A percentile compares a stretch with the other conserved stretches of the same genome.
These are phyloP conservation scores for Ogataea saltuana DNA, from an alignment of 805 yeast genomes.

Conservation along the genomic window DNA sequence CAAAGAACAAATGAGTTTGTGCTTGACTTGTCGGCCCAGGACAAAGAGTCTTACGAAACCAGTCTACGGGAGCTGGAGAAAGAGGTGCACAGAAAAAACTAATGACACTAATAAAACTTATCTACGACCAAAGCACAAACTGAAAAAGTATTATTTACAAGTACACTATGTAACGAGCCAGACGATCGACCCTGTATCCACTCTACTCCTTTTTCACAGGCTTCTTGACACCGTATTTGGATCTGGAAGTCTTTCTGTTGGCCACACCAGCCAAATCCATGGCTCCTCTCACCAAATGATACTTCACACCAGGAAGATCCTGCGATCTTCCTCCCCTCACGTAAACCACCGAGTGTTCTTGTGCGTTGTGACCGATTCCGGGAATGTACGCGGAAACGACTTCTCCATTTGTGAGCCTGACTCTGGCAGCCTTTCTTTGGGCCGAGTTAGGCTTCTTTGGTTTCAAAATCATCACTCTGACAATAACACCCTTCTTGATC, in stretches of 20 bases:
- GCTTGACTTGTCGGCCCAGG: constrained; percentile 37
- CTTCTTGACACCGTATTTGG: constrained; percentile 91
- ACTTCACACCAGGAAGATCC: constrained; percentile 97
- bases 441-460: constrained; percentile 99
- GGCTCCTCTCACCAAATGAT: constrained; percentile 90
- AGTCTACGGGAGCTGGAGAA: constrained; percentile 46
- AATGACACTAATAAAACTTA: constrained; percentile 5
- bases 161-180: no score
- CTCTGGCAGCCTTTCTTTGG: constrained; percentile 95
- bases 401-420: constrained; percentile 85
- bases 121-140: no score
- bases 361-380: constrained; percentile 98
- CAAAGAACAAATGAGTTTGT: constrained; percentile 20
- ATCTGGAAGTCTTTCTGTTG: constrained; percentile 83
- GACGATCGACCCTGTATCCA: neutral
- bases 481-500: constrained; percentile 87
- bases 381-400: constrained; percentile 92
- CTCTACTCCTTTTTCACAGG: constrained; percentile 52
- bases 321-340: constrained; percentile 99
- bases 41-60: constrained; percentile 43
- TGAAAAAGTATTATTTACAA: constrained; percentile 20
- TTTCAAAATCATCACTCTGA: constrained; percentile 90
- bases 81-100: constrained; percentile 35
- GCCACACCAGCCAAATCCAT: constrained; percentile 94
- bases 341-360: constrained; percentile 93